Conservation (phyloP, 2,329 filamentous ascomycete species). For the Plenodomus lindquistii region DNA sequence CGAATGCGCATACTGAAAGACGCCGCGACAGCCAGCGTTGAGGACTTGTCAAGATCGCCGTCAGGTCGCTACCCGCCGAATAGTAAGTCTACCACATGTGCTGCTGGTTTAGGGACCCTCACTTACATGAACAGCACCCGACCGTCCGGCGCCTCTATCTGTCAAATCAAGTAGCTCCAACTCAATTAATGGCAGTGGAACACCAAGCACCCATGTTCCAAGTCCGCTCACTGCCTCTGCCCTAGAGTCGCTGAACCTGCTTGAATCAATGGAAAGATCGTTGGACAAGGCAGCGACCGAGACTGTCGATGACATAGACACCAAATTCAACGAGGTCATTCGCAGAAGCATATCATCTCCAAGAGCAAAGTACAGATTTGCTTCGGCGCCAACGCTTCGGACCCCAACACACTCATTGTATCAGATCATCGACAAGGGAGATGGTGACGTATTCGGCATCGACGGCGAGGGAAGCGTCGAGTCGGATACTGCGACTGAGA, state of each 20-base stretch:
- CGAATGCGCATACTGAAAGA: not conserved
- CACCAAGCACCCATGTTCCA: not conserved
- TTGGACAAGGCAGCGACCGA: too few relatives aligned
- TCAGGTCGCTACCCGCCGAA: not conserved
- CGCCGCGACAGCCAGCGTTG: not conserved
- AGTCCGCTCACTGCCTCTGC: not conserved
- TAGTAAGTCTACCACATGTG: not conserved
- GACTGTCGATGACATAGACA: not conserved
- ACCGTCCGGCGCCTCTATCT: not conserved
- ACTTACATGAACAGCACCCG: not conserved
- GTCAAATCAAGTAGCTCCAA: not conserved
- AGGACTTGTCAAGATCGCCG: not conserved
- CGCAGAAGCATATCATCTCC: not conserved
- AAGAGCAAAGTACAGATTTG: not conserved
- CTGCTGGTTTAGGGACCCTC: not conserved
- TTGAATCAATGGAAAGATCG: not conserved
- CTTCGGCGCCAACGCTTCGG: not conserved
- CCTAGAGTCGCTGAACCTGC: not conserved
- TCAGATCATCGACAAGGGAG: not conserved
- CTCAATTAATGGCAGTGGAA: not conserved
- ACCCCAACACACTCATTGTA: not conserved
- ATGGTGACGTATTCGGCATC: not conserved
- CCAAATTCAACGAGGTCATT: not conserved
- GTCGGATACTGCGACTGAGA: not conserved
- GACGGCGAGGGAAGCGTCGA: not conserved